Base-by-base conservation (phyloP, 2,329 filamentous ascomycete genomes). In the Madurella mycetomatis region DNA sequence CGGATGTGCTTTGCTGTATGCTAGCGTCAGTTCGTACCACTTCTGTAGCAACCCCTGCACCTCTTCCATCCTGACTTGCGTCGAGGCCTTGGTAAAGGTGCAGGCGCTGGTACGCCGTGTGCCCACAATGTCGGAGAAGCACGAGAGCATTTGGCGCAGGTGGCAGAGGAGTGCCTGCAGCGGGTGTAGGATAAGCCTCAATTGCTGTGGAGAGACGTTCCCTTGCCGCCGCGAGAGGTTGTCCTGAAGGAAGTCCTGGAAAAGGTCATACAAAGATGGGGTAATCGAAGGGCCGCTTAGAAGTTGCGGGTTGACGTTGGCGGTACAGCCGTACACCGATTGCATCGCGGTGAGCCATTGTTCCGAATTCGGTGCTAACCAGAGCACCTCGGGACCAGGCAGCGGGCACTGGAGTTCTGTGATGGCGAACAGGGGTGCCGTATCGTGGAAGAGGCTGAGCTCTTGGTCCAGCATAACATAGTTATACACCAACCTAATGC, bases 381-480 rank as follows among this genome's bases (percentile, higher is more conserved):
- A 88, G 4, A 88, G 72, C 4, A 75, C 67, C 59, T 88, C 84
- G 1, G 82, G 69, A 3, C 72, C 72, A 3, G 86, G 86, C 64
- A 89, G 79, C 3, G 85, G 82, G 41, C 82, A 80, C 18, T 78
- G 77, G 46, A 88, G 78, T 54, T 88, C 84, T 31, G 79, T 84
- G 51, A 87, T 79, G 13, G 83, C 80, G 53, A 89, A 79, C 32
- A 87, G 71, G 0, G 84, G 82, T 1, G 76, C 74, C 1, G 77
- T 80, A 62, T 87, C 84, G 60, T 86, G 78, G 69, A 87, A 87
- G 9, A 87, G 72, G 46, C 82, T 81, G 52, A 87, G 72, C 67
- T 90, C 86, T 63, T 88, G 85, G 64, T 90, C 86, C 19, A 87
- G 78, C 80, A 87, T 86, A 17, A 86, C 82, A 83, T 85, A 89